phyloP scores from a whole-genome alignment of 192 early-diverging fungal species.

The Coemansia reversa region DNA sequence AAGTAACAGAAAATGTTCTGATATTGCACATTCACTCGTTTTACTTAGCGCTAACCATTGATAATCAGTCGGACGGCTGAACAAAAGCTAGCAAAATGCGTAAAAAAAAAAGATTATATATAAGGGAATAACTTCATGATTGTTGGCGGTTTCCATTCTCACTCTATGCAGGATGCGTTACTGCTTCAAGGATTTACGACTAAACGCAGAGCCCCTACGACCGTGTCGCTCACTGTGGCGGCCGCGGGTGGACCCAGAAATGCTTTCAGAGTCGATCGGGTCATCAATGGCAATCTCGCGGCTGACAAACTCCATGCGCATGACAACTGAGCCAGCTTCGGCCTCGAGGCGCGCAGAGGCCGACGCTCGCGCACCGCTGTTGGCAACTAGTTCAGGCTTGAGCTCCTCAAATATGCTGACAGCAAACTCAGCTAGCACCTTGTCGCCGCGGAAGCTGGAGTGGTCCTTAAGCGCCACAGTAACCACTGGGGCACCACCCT shows the following conservation, averaged over 20 bases:
- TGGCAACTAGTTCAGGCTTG: slow-evolving; percentile 30
- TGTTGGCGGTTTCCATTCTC: too few relatives aligned
- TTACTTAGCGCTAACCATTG: too few relatives aligned
- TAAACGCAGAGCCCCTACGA: slow-evolving; percentile 42
- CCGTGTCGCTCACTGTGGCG: slow-evolving; percentile 34
- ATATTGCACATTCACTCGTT: too few relatives aligned
- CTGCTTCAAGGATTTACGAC: slow-evolving; percentile 45
- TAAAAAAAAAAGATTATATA: too few relatives aligned
- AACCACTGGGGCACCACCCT: slow-evolving; percentile 36
- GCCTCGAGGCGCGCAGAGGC: slow-evolving; percentile 9
- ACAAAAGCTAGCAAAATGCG: too few relatives aligned
- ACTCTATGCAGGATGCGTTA: neutral
- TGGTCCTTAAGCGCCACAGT: slow-evolving; percentile 43
- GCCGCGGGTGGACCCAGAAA: slow-evolving; percentile 26
- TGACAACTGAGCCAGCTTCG: slow-evolving; percentile 11
- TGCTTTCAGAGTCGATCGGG: slow-evolving; percentile 22
- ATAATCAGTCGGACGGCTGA: too few relatives aligned
- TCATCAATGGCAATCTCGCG: slow-evolving; percentile 18
- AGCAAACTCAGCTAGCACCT: slow-evolving; percentile 30
- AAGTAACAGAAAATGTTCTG: too few relatives aligned
- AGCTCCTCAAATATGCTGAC: slow-evolving; percentile 38
- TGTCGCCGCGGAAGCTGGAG: slow-evolving; percentile 53
- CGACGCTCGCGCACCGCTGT: slow-evolving; percentile 12
- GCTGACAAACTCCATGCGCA: slow-evolving; percentile 29
- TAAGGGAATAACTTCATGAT: too few relatives aligned